Percentiles rank a stretch among this genome's conserved stretches.
These are phyloP conservation scores for Pelargonium fulgidum DNA, from an alignment of 441 rosid genomes.

Conservation along the genomic window DNA sequence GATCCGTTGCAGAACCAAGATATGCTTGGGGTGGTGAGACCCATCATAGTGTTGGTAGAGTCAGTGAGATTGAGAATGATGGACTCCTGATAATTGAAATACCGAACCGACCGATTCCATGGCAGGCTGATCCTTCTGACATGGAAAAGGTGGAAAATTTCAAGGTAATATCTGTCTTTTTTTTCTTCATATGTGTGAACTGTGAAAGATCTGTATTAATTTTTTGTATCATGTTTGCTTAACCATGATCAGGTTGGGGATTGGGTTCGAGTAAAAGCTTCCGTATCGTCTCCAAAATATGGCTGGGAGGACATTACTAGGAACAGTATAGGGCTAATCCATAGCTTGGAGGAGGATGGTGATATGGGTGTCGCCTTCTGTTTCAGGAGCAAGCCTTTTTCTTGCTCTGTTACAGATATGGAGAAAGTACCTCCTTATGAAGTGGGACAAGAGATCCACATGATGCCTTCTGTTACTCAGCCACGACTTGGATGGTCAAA, in stretches of 20 bases:
- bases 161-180: constrained; percentile 46
- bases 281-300: constrained; percentile 90
- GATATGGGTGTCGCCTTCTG: constrained; percentile 94
- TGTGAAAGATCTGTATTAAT: neutral
- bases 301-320: constrained; percentile 95
- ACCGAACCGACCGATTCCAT: constrained; percentile 76
- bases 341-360: constrained; percentile 95
- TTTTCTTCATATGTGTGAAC: neutral
- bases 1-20: constrained; percentile 98
- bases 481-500: constrained; percentile 98
- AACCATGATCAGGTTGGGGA: constrained; percentile 70
- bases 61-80: constrained; percentile 88
- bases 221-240: constrained; percentile 14
- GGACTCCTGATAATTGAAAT: constrained; percentile 92
- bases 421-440: constrained; percentile 89
- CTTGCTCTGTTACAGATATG: constrained; percentile 88
- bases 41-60: constrained; percentile 95
- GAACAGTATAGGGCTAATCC: constrained; percentile 79
- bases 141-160: constrained; percentile 97
- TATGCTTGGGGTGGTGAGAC: constrained; percentile 99
- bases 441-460: constrained; percentile 83
- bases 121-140: constrained; percentile 99
- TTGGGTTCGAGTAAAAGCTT: constrained; percentile 93
- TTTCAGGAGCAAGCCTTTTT: constrained; percentile 85
- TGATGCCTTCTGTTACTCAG: constrained; percentile 72